These are phyloP conservation scores for Pseudogymnoascus pannorum DNA, from an alignment of 2,329 filamentous ascomycete species.

Conservation along the genomic window DNA sequence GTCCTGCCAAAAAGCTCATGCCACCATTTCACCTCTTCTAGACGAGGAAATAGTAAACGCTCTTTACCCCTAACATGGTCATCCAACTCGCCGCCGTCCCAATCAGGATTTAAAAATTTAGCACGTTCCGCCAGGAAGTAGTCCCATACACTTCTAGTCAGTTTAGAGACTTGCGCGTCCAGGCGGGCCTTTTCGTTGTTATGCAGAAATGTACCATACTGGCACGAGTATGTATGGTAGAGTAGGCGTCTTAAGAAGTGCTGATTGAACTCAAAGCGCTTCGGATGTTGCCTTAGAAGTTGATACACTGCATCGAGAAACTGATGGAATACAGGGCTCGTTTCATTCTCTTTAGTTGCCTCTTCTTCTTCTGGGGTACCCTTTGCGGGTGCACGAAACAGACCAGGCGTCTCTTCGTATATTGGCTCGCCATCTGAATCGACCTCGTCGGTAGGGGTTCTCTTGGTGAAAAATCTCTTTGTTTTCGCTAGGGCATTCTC, in stretches of 20 bases:
- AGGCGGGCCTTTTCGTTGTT: slow-evolving; percentile 87
- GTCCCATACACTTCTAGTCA: slow-evolving; percentile 86
- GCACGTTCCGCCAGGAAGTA: slow-evolving; percentile 78
- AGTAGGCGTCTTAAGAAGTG: slow-evolving; percentile 81
- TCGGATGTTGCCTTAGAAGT: slow-evolving; percentile 74
- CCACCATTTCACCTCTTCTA: slow-evolving; percentile 88
- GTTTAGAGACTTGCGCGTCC: slow-evolving; percentile 59
- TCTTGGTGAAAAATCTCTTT: slow-evolving; percentile 83
- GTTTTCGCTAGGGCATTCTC: slow-evolving; percentile 81
- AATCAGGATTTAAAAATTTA: slow-evolving; percentile 78
- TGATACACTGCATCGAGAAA: slow-evolving; percentile 95
- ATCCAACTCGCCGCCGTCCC: slow-evolving; percentile 62
- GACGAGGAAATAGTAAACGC: slow-evolving; percentile 71
- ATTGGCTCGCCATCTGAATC: slow-evolving; percentile 43
- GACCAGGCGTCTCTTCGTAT: slow-evolving; percentile 27
- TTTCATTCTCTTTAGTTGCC: slow-evolving; percentile 77
- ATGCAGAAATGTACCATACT: slow-evolving; percentile 94
- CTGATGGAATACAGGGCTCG: slow-evolving; percentile 94
- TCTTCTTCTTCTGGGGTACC: slow-evolving; percentile 48
- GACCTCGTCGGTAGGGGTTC: slow-evolving; percentile 56
- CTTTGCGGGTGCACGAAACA: slow-evolving; percentile 30
- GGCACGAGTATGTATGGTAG: slow-evolving; percentile 91
- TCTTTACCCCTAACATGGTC: slow-evolving; percentile 75
- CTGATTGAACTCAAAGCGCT: slow-evolving; percentile 93
- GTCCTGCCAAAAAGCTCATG: slow-evolving; percentile 75